Conservation (phyloP, 2,329 filamentous ascomycete genomes). For the Alternaria sp. region DNA sequence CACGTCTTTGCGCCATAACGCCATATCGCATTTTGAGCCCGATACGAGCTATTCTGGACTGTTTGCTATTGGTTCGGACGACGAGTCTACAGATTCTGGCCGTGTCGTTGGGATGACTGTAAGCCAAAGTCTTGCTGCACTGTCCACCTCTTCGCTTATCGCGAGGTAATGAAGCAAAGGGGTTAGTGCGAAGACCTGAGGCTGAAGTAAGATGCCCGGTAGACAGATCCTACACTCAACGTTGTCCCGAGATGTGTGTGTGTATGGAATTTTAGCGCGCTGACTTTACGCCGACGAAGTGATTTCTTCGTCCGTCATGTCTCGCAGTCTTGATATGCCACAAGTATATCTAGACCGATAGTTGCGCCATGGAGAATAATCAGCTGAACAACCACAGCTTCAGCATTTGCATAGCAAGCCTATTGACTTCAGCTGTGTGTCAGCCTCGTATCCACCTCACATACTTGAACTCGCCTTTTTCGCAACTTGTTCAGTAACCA, state of each 20-base stretch:
- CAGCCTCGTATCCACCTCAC: neutral
- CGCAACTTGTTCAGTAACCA: neutral
- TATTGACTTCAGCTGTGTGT: neutral
- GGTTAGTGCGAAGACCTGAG: neutral
- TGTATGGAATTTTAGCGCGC: neutral
- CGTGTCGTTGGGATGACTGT: neutral
- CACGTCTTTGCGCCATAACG: neutral
- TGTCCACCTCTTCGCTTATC: neutral
- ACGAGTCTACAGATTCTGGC: neutral
- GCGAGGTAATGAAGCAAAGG: neutral
- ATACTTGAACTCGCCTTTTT: neutral
- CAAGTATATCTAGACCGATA: neutral
- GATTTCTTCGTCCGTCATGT: slow-evolving; percentile 1
- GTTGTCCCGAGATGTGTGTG: slow-evolving; percentile 7
- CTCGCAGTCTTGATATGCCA: neutral
- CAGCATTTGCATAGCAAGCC: neutral
- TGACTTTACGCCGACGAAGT: neutral
- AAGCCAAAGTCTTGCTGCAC: neutral
- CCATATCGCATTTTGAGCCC: neutral
- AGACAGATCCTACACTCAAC: neutral
- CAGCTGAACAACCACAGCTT: neutral
- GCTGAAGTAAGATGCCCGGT: neutral
- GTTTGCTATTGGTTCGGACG: neutral
- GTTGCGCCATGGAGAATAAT: neutral
- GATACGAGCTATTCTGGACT: neutral